These are phyloP conservation scores for Calonectria pseudoturangicola DNA, from an alignment of 2,329 filamentous ascomycete species.

Conservation along the genomic window DNA sequence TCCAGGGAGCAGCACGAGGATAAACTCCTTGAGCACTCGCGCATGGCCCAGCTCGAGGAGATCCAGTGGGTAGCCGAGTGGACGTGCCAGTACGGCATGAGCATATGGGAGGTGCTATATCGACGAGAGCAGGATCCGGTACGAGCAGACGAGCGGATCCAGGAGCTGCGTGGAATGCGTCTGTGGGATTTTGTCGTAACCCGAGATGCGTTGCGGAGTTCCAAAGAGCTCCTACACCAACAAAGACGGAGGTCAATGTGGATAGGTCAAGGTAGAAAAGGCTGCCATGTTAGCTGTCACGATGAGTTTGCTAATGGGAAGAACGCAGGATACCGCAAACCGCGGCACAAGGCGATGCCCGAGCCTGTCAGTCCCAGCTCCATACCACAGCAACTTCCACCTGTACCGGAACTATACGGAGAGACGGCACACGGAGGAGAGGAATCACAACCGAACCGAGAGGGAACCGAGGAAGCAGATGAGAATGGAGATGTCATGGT, in stretches of 20 bases:
- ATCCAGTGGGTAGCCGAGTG: conserved; percentile 54
- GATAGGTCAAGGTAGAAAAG: conserved; percentile 34
- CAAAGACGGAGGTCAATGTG: conserved; percentile 42
- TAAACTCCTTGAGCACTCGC: conserved; percentile 25
- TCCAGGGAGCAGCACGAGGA: conserved; percentile 38
- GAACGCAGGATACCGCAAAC: neutral
- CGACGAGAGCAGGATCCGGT: conserved; percentile 7
- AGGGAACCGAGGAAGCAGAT: neutral
- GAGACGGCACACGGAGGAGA: neutral
- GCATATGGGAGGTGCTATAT: conserved; percentile 47
- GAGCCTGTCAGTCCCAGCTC: neutral
- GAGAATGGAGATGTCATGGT: conserved; percentile 1
- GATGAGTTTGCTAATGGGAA: conserved; percentile 17
- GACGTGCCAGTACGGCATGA: conserved; percentile 53
- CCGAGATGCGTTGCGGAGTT: conserved; percentile 44
- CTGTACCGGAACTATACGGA: conserved; percentile 8
- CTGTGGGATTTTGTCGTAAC: conserved; percentile 52
- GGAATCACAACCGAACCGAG: neutral
- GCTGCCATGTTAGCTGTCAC: neutral
- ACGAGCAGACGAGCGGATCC: conserved; percentile 38
- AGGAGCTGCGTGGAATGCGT: conserved; percentile 42
- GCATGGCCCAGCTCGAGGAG: conserved; percentile 48
- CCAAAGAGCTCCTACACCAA: conserved; percentile 38
- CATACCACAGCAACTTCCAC: conserved; percentile 6
- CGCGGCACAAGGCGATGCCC: conserved; percentile 21